Conservation (phyloP, 139 green algal genomes). For the Closterium sp. region DNA sequence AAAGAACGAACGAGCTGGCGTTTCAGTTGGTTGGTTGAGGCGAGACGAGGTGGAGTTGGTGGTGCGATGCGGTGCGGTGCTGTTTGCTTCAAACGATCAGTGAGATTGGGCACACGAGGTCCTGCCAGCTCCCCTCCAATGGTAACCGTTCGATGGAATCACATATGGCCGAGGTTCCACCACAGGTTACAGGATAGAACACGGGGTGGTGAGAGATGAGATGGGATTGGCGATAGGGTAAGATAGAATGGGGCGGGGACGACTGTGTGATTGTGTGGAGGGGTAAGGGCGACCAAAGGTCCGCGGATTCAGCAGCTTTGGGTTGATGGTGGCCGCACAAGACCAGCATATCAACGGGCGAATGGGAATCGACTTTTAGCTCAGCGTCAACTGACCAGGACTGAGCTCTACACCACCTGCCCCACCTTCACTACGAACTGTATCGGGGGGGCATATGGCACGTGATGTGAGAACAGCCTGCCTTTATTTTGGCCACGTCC, state of each 20-base stretch:
- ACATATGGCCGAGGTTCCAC: too few relatives aligned
- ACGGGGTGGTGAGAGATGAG: not conserved
- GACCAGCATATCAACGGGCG: not conserved
- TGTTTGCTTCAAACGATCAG: not conserved
- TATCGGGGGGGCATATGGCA: too few relatives aligned
- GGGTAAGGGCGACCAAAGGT: not conserved
- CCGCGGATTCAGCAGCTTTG: not conserved
- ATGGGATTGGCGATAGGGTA: not conserved
- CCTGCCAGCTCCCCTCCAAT: not conserved
- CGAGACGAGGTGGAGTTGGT: too few relatives aligned
- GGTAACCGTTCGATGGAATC: not conserved
- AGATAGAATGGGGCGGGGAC: too few relatives aligned
- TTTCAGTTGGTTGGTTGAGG: not conserved
- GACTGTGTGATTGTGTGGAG: not conserved
- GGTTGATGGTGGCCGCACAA: not conserved
- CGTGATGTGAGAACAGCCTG: too few relatives aligned
- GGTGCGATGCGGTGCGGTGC: too few relatives aligned
- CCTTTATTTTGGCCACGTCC: too few relatives aligned
- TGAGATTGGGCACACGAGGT: not conserved
- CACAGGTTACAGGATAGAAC: not conserved
- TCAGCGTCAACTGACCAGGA: not conserved
- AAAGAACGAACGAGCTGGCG: not conserved
- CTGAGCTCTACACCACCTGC: too few relatives aligned
- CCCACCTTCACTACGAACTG: too few relatives aligned
- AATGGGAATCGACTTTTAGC: not conserved